These are phyloP conservation scores for Backusella westeae DNA, from an alignment of 192 early-diverging fungal genomes.

Conservation along the genomic window DNA sequence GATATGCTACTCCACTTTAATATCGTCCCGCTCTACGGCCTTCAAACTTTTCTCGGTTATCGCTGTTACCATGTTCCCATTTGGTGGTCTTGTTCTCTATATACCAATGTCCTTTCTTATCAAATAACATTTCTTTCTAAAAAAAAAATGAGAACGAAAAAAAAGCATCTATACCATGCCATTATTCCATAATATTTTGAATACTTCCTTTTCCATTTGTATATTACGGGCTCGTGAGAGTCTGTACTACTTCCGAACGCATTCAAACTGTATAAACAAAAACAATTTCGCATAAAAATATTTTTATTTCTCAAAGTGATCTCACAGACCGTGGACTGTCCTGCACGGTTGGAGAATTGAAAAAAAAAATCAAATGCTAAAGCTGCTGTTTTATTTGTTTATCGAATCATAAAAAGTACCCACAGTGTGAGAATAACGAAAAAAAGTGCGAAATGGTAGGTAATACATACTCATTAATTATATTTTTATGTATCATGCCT, in stretches of 20 bases:
- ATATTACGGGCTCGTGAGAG: neutral
- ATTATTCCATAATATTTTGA: neutral
- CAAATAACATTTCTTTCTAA: neutral
- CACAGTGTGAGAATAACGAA: no score
- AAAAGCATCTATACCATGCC: neutral
- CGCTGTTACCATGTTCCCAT: slow-evolving; percentile 6
- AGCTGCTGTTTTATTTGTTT: neutral
- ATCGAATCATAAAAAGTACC: neutral
- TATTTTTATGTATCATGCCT: no score
- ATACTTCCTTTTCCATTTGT: neutral
- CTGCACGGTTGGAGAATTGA: neutral
- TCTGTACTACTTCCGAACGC: neutral
- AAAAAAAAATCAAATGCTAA: neutral
- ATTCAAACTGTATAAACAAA: neutral
- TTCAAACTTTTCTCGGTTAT: slow-evolving; percentile 4
- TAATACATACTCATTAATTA: no score
- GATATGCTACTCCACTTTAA: neutral
- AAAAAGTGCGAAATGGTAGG: no score
- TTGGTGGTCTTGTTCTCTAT: slow-evolving; percentile 7
- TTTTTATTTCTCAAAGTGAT: neutral
- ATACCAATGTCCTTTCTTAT: slow-evolving; percentile 2
- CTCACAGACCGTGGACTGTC: neutral
- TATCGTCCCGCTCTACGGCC: neutral
- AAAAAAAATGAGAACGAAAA: neutral
- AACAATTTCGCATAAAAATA: neutral